These are phyloP conservation scores for Fusarium circinatum DNA, from an alignment of 2,329 filamentous ascomycete genomes.

Conservation along the genomic window DNA sequence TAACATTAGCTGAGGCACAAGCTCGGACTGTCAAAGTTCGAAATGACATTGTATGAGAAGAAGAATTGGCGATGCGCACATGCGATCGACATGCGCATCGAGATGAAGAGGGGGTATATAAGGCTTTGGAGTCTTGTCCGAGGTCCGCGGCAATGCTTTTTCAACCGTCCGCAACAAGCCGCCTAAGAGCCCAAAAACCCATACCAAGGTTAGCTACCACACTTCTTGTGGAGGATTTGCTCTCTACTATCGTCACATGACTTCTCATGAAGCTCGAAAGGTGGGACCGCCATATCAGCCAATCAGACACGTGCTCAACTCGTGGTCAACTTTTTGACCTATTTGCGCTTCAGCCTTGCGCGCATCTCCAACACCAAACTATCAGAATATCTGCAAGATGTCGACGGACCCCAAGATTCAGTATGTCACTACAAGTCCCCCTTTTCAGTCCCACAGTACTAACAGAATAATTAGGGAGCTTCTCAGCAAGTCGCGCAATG, in stretches of 20 bases:
- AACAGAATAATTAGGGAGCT: slow-evolving; percentile 72
- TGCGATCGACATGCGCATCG: slow-evolving; percentile 49
- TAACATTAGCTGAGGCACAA: slow-evolving; percentile 60
- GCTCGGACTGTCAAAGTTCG: slow-evolving; percentile 64
- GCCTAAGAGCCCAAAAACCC: slow-evolving; percentile 38
- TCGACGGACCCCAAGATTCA: slow-evolving; percentile 75
- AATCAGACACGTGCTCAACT: slow-evolving; percentile 41
- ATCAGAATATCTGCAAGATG: slow-evolving; percentile 55
- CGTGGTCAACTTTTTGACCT: slow-evolving; percentile 48
- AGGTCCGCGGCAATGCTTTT: slow-evolving; percentile 49
- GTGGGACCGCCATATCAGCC: slow-evolving; percentile 19
- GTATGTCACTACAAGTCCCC: slow-evolving; percentile 56
- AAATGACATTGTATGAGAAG: slow-evolving; percentile 65
- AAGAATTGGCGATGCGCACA: slow-evolving; percentile 51
- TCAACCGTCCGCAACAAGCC: slow-evolving; percentile 42
- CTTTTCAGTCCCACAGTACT: slow-evolving; percentile 29
- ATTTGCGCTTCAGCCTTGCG: slow-evolving; percentile 49
- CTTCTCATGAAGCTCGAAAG: slow-evolving; percentile 1
- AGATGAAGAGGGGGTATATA: slow-evolving; percentile 36
- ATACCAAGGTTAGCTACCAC: slow-evolving; percentile 24
- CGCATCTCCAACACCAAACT: slow-evolving; percentile 37
- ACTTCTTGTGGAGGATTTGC: slow-evolving; percentile 23
- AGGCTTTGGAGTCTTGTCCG: slow-evolving; percentile 32
- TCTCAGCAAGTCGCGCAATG: slow-evolving; percentile 85
- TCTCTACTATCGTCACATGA: slow-evolving; percentile 35